A percentile compares a stretch with the other conserved stretches of the same genome.
phyloP scores from a whole-genome alignment of 495 filamentous ascomycete species.

The Cryomyces minteri region DNA sequence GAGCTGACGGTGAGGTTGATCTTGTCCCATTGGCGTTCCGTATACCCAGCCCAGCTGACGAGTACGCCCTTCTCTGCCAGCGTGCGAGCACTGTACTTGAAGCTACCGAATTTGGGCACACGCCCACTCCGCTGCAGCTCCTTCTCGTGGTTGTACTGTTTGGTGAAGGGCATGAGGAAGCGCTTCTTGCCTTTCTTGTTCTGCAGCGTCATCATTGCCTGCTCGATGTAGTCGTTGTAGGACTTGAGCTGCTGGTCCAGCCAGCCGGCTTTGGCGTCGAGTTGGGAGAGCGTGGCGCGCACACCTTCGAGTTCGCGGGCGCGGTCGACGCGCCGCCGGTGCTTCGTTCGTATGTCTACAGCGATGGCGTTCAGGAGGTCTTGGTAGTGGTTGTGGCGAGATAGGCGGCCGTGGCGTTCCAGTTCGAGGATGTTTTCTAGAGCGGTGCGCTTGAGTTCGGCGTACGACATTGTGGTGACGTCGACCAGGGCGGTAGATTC shows the following conservation, averaged over 20 bases:
- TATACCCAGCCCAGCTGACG: conserved; percentile 69
- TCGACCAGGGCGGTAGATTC: conserved; percentile 54
- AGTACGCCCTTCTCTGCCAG: conserved; percentile 88
- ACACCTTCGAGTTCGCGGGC: conserved; percentile 82
- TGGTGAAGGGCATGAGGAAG: conserved; percentile 92
- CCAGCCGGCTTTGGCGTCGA: conserved; percentile 83
- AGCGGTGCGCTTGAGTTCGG: conserved; percentile 77
- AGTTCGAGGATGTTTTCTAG: conserved; percentile 87
- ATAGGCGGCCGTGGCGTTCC: conserved; percentile 69
- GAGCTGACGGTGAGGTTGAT: conserved; percentile 86
- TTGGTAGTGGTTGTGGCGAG: conserved; percentile 85
- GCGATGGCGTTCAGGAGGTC: conserved; percentile 94
- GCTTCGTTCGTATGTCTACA: conserved; percentile 91
- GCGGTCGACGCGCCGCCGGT: conserved; percentile 74
- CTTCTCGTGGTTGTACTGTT: conserved; percentile 95
- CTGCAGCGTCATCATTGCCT: conserved; percentile 96
- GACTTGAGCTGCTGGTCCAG: conserved; percentile 88
- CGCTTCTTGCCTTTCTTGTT: conserved; percentile 87
- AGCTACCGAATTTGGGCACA: conserved; percentile 90
- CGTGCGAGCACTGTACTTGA: conserved; percentile 83
- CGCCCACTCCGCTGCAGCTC: conserved; percentile 82
- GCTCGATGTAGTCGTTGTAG: conserved; percentile 98
- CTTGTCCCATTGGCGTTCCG: conserved; percentile 73
- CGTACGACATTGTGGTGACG: conserved; percentile 76
- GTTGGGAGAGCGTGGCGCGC: conserved; percentile 58